A percentile compares a stretch with the other conserved stretches of the same genome.
Evolutionary conservation across 1,284 basidiomycete species (phyloP).

Genomic region (Fomes fomentarius): DNA sequence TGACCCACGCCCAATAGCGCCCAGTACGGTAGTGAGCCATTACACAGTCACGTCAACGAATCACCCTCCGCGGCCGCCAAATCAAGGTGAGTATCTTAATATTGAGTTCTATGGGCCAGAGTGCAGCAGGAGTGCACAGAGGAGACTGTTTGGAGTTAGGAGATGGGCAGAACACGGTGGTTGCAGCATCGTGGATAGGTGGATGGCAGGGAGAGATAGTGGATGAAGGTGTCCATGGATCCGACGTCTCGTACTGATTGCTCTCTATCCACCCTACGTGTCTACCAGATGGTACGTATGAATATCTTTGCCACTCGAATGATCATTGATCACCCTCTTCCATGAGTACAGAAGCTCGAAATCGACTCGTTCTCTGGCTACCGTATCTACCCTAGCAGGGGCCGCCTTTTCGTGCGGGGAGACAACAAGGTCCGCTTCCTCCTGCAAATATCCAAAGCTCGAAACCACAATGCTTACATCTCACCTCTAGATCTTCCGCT

Average conservation of each 20-base stretch:
- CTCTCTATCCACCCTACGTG: conserved; percentile 1
- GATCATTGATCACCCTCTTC: no score
- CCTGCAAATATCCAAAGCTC: neutral
- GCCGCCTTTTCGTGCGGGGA: conserved; percentile 93
- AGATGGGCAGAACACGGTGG: conserved; percentile 4
- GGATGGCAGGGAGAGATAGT: conserved; percentile 12
- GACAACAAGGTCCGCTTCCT: conserved; percentile 86
- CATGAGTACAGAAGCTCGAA: conserved; percentile 87
- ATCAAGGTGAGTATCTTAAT: conserved; percentile 25
- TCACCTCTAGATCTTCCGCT: conserved; percentile 84
- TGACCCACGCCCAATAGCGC: no score
- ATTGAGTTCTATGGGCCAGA: neutral
- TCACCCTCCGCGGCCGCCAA: conserved; percentile 22
- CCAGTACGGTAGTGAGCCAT: conserved; percentile 8
- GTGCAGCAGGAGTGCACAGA: conserved; percentile 1
- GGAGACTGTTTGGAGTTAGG: conserved; percentile 1
- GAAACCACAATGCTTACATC: neutral
- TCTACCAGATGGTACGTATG: conserved; percentile 58
- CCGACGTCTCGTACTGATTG: neutral
- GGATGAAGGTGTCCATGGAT: conserved; percentile 10
- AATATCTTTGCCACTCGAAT: no score
- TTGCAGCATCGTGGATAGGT: conserved; percentile 3
- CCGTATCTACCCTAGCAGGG: conserved; percentile 97
- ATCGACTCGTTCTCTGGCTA: conserved; percentile 95
- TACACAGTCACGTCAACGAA: conserved; percentile 20